phyloP scores from a whole-genome alignment of 371 early-diverging fungal species.

The Rhizoclosmatium hyalinum region DNA sequence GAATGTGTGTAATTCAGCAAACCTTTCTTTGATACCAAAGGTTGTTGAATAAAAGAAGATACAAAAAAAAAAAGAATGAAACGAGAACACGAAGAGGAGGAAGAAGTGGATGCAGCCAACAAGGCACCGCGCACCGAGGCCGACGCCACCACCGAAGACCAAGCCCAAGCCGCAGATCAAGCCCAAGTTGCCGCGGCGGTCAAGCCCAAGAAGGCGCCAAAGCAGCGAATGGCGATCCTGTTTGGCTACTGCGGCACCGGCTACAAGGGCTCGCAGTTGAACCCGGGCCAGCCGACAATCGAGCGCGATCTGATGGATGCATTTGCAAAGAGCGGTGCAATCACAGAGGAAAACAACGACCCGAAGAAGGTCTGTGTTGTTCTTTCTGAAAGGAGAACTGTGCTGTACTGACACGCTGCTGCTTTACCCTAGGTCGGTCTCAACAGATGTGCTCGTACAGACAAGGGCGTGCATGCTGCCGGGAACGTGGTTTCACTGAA shows the following conservation, averaged over 20 bases:
- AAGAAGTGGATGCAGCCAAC: neutral
- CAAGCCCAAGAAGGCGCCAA: conserved; percentile 58
- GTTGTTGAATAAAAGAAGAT: neutral
- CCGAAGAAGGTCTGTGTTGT: conserved; percentile 38
- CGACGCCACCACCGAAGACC: neutral
- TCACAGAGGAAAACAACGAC: conserved; percentile 45
- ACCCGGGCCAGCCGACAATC: conserved; percentile 50
- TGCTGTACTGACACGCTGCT: neutral
- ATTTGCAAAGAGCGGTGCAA: conserved; percentile 40
- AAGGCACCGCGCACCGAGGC: neutral
- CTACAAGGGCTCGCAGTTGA: conserved; percentile 96
- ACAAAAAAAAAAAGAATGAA: neutral
- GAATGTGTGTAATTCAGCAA: neutral
- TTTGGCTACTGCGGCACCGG: conserved; percentile 94
- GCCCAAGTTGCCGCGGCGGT: neutral
- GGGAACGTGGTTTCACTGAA: conserved; percentile 94
- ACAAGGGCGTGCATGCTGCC: conserved; percentile 99
- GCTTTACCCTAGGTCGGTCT: conserved; percentile 65
- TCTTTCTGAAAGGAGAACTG: neutral
- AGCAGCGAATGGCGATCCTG: conserved; percentile 86
- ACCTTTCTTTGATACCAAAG: neutral
- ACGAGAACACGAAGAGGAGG: neutral
- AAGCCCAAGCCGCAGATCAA: neutral
- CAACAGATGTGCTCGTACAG: conserved; percentile 94
- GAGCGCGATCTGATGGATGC: conserved; percentile 53